Base-by-base conservation (phyloP, 495 filamentous ascomycete genomes). In the Podospora australis region DNA sequence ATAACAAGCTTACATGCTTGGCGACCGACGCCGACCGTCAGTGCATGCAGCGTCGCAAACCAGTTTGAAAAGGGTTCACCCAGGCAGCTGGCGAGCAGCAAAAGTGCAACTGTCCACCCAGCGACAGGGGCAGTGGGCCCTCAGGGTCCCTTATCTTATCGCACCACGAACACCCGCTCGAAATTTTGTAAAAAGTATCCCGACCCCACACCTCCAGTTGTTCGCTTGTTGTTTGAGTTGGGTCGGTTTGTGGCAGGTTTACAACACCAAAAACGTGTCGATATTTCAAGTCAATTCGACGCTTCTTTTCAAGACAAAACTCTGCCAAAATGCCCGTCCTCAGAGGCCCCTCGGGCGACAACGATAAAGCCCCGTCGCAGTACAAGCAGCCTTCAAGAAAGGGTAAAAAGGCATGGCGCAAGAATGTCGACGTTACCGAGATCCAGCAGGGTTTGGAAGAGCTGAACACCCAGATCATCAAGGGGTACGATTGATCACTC, bases 341-440 rank as follows among this genome's bases (percentile, higher is more conserved):
- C 24, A 65, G 52, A 44, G 40, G 52, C 11, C 34, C 45, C 11
- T 48, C 58, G 48, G 56, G 58, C 19, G 40, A 73, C 62, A 63
- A 69, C 52, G 61, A 68, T 6, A n/a, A n/a, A n/a, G 70, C 69
- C 14, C 75, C 77, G 35, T 59, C 70, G 41, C 74, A 77, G 35
- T 70, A 73, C 62, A 90, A 83, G 54, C 92, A 97, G 66, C 82
- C 90, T 34, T 96, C 90, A 9, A 77, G 92, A 59, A 98, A 97
- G 67, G 91, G 92, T 52, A 98, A 98, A 71, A 96, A 90, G 68
- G 92, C 92, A 16, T 98, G 92, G 92, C 78, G 92, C 55, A 98
- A 97, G 67, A 94, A 98, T 71, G 87, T 97, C 59, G 89, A 98
- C 66, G 76, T 97, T 40, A 81, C 87, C 11, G 83, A 92, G 46